Evolutionary conservation across 2,329 filamentous ascomycete genomes (phyloP), one percentile per base, ranked within the genome.

Genomic region (Neofusicoccum umdonicola): DNA sequence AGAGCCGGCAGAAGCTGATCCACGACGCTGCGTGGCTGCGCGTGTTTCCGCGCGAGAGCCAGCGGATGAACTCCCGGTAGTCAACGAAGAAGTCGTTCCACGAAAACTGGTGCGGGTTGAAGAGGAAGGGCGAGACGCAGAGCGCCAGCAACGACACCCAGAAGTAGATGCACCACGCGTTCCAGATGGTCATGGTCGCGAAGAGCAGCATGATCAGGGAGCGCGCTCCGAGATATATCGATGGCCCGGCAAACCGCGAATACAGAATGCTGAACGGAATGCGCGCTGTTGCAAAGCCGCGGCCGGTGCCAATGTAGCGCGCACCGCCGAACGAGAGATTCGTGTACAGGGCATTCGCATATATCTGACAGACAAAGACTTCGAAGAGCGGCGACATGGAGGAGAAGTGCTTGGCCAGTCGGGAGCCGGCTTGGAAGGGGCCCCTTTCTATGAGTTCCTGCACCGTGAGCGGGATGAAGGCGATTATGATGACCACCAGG

Each of bases 61-160:
- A 99, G 71, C 95, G 90, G 27, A 99, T 86, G 80, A 94, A 99
- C 75, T 99, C 95, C 68, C 95, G 90, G 82, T 99, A 99, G 80
- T 99, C 95, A 77, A 99, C 98, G 84, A 99, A 99, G 84, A 99
- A 99, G 76, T 99, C 95, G 77, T 92, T 92, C 95, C 95, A 99
- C 0, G 95, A 88, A 74, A 99, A 99, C 77, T 98, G 95, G 76
- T 99, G 95, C 31, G 95, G 95, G 80, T 99, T 99, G 87, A 97
- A 99, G 22, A 99, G 79, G 87, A 98, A 99, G 0, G 95, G 95
- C 62, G 92, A 96, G 66, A 97, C 87, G 73, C 91, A 91, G 68
- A 99, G 82, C 9, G 94, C 93, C 54, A 97, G 80, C 62, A 98
- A 84, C 1, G 94, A 96, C 56, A 95, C 87, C 93, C 93, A 99